Percentiles rank a stretch among this genome's conserved stretches.
Conservation (phyloP, 106 monocot species). For the Ottelia alismoides region DNA sequence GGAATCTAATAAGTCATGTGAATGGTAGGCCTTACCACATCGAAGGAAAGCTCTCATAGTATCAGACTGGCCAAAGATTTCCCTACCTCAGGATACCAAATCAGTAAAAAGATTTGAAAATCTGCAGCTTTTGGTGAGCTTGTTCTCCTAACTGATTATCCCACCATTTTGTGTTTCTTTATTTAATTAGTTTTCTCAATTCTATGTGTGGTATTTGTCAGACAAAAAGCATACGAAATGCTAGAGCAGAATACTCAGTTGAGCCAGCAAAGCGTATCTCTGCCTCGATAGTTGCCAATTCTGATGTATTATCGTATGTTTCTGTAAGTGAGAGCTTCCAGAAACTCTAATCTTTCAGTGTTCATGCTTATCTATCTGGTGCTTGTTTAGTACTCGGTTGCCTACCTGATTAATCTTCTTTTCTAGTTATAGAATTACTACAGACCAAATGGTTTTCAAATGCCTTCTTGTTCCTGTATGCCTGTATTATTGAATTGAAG, state of each 20-base stretch:
- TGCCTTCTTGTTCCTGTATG: too few species aligned
- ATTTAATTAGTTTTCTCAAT: too few species aligned
- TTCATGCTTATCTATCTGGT: too few species aligned
- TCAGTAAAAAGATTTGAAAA: constrained; percentile 92
- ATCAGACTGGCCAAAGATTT: constrained; percentile 62
- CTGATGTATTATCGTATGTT: constrained; percentile 72
- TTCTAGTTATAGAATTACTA: too few species aligned
- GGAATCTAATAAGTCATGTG: too few species aligned
- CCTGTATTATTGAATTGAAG: too few species aligned
- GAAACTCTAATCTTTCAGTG: too few species aligned
- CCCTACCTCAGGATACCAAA: constrained; percentile 54
- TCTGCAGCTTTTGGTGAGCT: constrained; percentile 72
- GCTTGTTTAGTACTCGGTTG: too few species aligned
- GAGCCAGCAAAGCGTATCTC: constrained; percentile 95
- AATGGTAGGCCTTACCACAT: constrained; percentile 75
- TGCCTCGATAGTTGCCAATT: constrained; percentile 69
- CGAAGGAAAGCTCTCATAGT: constrained; percentile 63
- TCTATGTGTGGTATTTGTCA: constrained; percentile 9
- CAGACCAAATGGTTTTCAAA: too few species aligned
- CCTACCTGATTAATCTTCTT: too few species aligned
- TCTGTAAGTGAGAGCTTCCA: constrained; percentile 59
- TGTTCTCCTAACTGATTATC: too few species aligned
- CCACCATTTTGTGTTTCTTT: too few species aligned
- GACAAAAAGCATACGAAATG: constrained; percentile 79
- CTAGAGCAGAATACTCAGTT: constrained; percentile 92